Conservation (phyloP, 768 basidiomycete genomes). For the Mycena maculata region DNA sequence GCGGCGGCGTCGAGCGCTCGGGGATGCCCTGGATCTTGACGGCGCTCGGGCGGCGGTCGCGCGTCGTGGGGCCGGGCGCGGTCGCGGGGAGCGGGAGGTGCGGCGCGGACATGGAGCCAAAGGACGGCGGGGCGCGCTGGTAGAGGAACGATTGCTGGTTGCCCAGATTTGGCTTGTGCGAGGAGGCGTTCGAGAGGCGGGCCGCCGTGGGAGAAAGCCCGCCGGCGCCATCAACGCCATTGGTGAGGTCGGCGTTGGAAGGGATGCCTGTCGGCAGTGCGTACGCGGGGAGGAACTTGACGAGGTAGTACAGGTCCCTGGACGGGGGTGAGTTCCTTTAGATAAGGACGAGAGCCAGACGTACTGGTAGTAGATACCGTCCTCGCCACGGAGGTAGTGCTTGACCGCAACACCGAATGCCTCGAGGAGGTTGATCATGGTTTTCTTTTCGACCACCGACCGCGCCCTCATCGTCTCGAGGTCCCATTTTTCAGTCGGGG, state of each 20-base stretch:
- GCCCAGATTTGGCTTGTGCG: constrained; percentile 7
- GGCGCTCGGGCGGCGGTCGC: constrained; percentile 26
- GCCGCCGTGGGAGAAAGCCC: constrained; percentile 18
- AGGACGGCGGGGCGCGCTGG: constrained; percentile 34
- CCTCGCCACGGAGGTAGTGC: constrained; percentile 70
- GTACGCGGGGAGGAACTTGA: constrained; percentile 79
- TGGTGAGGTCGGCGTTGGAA: constrained; percentile 45
- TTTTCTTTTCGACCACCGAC: constrained; percentile 73
- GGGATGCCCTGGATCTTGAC: constrained; percentile 29
- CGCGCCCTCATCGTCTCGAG: constrained; percentile 55
- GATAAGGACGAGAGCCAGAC: constrained; percentile 7
- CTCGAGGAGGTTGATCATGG: constrained; percentile 73
- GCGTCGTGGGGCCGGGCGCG: constrained; percentile 21
- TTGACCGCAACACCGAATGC: constrained; percentile 75
- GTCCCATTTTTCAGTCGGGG: constrained; percentile 19
- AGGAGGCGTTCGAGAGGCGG: constrained; percentile 23
- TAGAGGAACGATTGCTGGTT: constrained; percentile 37
- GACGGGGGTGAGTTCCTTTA: not conserved
- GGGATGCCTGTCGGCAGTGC: constrained; percentile 64
- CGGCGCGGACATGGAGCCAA: constrained; percentile 32
- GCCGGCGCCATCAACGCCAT: constrained; percentile 9
- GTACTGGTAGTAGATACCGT: constrained; percentile 56
- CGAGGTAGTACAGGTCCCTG: constrained; percentile 73
- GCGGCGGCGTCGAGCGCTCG: constrained; percentile 35
- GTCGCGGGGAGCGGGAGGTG: constrained; percentile 46